Evolutionary conservation across 768 basidiomycete genomes (phyloP).

Genomic region (Tephrocybe sp.): DNA sequence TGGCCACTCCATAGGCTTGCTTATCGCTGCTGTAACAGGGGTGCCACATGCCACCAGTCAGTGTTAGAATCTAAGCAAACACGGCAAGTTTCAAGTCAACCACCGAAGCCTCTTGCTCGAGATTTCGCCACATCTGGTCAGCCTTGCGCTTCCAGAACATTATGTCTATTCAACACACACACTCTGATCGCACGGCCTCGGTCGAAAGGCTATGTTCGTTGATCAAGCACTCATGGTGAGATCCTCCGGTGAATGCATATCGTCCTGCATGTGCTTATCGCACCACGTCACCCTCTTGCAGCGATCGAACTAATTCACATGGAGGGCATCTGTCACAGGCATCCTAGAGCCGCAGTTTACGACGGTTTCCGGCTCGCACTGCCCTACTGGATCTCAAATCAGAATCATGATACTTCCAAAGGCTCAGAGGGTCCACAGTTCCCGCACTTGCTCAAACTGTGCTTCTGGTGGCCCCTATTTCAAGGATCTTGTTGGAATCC

Average conservation of each 20-base stretch:
- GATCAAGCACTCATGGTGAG: slow-evolving; percentile 10
- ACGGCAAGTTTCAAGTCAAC: no score
- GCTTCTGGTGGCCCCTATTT: slow-evolving; percentile 19
- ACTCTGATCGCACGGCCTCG: slow-evolving; percentile 19
- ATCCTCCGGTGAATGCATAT: not conserved
- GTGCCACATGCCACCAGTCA: not conserved
- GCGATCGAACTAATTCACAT: slow-evolving; percentile 14
- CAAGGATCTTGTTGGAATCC: not conserved
- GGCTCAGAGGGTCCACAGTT: slow-evolving; percentile 5
- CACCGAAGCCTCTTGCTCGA: not conserved
- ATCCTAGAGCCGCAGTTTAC: slow-evolving; percentile 9
- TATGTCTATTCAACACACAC: slow-evolving; percentile 25
- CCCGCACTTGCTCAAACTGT: slow-evolving; percentile 10
- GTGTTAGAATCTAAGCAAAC: no score
- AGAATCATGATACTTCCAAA: not conserved
- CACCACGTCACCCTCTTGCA: slow-evolving; percentile 12
- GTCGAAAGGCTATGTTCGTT: not conserved
- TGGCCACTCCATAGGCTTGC: not conserved
- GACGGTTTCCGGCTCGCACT: slow-evolving; percentile 12
- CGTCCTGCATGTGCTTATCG: slow-evolving; percentile 6
- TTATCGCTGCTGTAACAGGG: slow-evolving; percentile 5
- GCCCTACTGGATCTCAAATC: slow-evolving; percentile 6
- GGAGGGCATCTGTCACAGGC: slow-evolving; percentile 13
- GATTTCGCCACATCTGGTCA: slow-evolving; percentile 7
- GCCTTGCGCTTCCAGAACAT: slow-evolving; percentile 1